Evolutionary conservation across 441 rosid genomes (phyloP), one percentile per base, ranked within the genome.

Genomic region (Bruguiera hainesii): DNA sequence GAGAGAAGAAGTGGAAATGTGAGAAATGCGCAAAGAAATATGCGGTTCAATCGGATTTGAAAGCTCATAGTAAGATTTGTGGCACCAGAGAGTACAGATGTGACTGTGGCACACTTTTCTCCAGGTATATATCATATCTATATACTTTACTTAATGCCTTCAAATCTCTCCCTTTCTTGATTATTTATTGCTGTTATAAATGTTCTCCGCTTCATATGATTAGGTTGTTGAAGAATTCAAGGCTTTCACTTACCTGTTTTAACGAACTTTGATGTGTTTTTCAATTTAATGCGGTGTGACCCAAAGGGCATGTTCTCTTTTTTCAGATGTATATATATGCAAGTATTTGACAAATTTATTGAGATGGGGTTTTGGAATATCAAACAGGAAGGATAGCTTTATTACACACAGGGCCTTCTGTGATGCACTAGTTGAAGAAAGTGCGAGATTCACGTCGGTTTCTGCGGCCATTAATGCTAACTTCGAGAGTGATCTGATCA

Each of bases 31-130:
- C 95, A n/a, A 89, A 91, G 78, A 89, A 86, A 64, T 91, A 91
- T 62, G 97, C 97, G n/a, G 97, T 91, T 73, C 84, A 80, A 73
- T 91, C 97, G 1, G 97, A 91, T 78, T 91, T 96, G 97, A 91
- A 91, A 76, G 97, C 97, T 80, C 97, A 91, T 73, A 74, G 82
- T 61, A 91, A 91, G 86, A 86, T 85, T 76, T 91, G 97, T 71
- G 97, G 97, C 53, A 91, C 96, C 11, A 82, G 85, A 70, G 97
- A 91, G 78, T 91, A 91, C 61, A 78, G 85, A 81, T 89, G 97
- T 72, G 97, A 91, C 76, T 91, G 97, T 56, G 97, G 97, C 50
- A 89, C 91, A 3, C 80, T 91, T 74, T 89, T 91, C 77, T 91
- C 96, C 65, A 86, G 94, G 96, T 91, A 73, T 53, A 20, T 35